Percentiles rank a stretch among this genome's conserved stretches.
Conservation (phyloP, 306 rosid species). For the Cucurbita argyrosperma region DNA sequence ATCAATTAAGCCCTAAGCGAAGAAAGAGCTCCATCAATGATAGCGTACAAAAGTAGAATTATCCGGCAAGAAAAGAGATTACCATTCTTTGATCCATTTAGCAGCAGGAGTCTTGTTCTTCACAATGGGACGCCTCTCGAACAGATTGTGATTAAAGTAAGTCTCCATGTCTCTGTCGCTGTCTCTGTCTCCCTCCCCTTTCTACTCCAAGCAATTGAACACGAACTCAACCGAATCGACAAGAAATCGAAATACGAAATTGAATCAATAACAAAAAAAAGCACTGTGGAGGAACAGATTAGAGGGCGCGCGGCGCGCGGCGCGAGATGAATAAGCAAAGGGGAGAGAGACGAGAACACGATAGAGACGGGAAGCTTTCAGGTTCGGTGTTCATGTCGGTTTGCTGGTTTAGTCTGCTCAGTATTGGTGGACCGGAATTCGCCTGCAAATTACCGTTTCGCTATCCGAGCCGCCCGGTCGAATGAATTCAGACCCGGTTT, state of each 20-base stretch:
- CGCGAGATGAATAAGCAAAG: background rate
- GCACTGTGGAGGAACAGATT: background rate
- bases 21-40: background rate
- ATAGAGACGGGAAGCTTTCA: background rate
- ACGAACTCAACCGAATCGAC: background rate
- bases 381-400: background rate
- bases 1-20: background rate
- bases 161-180: background rate
- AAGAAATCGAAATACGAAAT: background rate
- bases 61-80: background rate
- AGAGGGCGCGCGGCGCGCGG: background rate
- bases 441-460: background rate
- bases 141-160: background rate
- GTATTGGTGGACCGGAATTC: background rate
- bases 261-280: background rate
- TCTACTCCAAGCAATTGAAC: background rate
- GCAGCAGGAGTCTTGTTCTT: constrained; percentile 6
- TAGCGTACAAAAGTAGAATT: background rate
- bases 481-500: background rate
- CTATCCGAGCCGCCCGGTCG: background rate
- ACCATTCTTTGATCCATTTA: constrained; percentile 9
- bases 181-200: background rate
- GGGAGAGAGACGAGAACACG: background rate
- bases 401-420: background rate
- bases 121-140: constrained; percentile 3